These are phyloP conservation scores for Fusarium compactum DNA, from an alignment of 2,329 filamentous ascomycete species.

Conservation along the genomic window DNA sequence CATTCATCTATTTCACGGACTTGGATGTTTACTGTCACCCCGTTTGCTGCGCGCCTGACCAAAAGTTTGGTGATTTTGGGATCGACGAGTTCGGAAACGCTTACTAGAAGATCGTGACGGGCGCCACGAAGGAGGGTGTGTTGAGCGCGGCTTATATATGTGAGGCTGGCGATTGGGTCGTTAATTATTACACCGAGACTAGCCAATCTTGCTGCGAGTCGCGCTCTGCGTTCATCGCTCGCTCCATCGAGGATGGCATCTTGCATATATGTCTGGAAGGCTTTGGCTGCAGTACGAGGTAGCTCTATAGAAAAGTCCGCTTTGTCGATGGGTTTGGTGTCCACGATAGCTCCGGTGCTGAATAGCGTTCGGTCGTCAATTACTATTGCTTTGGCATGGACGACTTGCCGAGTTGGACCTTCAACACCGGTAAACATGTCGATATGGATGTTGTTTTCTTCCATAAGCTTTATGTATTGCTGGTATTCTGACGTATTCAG, in stretches of 20 bases:
- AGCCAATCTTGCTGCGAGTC: not conserved
- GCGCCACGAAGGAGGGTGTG: conserved; percentile 3
- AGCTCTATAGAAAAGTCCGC: conserved; percentile 14
- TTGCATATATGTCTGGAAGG: not conserved
- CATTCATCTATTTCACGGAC: not conserved
- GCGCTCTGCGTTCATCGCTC: not conserved
- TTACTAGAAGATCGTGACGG: not conserved
- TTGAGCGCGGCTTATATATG: conserved; percentile 12
- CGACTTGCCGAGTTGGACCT: conserved; percentile 1
- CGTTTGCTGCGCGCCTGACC: not conserved
- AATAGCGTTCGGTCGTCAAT: not conserved
- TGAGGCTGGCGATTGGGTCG: conserved; percentile 3
- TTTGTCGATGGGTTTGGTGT: conserved; percentile 8
- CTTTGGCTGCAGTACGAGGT: not conserved
- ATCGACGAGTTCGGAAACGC: conserved; percentile 1
- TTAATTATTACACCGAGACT: not conserved
- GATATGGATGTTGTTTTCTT: not conserved
- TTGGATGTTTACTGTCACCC: not conserved
- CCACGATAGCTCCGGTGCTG: conserved; percentile 1
- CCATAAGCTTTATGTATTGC: not conserved
- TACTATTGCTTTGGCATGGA: conserved; percentile 8
- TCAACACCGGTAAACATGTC: conserved; percentile 7
- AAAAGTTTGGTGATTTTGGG: conserved; percentile 8
- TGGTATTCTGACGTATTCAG: not conserved
- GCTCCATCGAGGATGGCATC: not conserved